A percentile compares a stretch with the other conserved stretches of the same genome.
These are phyloP conservation scores for Calonectria pteridis DNA, from an alignment of 2,329 filamentous ascomycete species.

Conservation along the genomic window DNA sequence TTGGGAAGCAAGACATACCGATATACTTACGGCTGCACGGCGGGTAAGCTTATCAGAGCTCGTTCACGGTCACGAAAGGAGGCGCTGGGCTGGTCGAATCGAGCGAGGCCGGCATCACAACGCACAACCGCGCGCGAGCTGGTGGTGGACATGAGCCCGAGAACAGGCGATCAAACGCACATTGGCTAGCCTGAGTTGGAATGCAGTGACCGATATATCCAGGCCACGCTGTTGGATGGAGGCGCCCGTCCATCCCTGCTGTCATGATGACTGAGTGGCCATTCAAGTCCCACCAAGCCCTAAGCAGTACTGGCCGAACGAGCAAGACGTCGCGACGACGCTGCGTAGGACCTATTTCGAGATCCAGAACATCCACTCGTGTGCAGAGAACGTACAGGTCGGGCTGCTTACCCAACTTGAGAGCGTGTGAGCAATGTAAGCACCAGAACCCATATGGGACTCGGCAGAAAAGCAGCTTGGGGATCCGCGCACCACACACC, in stretches of 20 bases:
- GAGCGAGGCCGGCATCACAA: background rate
- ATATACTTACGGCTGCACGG: background rate
- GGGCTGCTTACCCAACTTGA: conserved; percentile 23
- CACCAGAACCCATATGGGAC: conserved; percentile 25
- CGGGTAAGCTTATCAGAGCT: conserved; percentile 15
- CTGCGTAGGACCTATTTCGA: conserved; percentile 19
- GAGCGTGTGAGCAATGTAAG: conserved; percentile 22
- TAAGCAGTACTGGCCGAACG: conserved; percentile 15
- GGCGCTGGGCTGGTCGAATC: background rate
- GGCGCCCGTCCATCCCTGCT: background rate
- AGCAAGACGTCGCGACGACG: conserved; percentile 11
- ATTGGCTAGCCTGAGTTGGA: background rate
- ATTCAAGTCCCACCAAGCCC: conserved; percentile 8
- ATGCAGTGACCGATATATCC: background rate
- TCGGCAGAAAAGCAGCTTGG: background rate
- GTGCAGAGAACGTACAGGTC: conserved; percentile 15
- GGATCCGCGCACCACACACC: conserved; percentile 9
- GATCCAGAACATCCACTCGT: conserved; percentile 15
- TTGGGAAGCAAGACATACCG: conserved; percentile 5
- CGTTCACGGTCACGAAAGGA: background rate
- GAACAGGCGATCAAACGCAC: conserved; percentile 8
- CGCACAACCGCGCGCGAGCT: background rate
- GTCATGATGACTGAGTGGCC: conserved; percentile 13
- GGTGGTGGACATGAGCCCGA: background rate
- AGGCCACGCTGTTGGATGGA: conserved; percentile 6